A percentile compares a stretch with the other conserved stretches of the same genome.
These are phyloP conservation scores for Venturia oleaginea DNA, from an alignment of 2,329 filamentous ascomycete genomes.

Conservation along the genomic window DNA sequence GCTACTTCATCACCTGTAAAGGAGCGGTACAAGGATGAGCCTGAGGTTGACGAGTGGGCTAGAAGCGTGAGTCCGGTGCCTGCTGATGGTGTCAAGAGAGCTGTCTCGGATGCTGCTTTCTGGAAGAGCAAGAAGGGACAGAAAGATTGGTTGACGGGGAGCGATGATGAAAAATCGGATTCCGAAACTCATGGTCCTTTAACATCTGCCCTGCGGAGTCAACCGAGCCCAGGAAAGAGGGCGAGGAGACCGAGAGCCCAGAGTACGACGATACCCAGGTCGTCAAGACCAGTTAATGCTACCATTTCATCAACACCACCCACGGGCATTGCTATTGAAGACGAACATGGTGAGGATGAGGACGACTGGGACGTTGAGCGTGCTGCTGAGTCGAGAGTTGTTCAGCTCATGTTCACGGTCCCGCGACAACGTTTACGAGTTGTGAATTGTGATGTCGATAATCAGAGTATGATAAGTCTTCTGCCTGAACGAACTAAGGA, in stretches of 20 bases:
- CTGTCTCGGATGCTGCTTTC: conserved; percentile 40
- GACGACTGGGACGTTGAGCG: conserved; percentile 44
- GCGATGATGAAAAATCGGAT: conserved; percentile 5
- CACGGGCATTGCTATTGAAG: conserved; percentile 9
- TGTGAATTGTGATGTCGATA: conserved; percentile 60
- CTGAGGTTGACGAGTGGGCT: background rate
- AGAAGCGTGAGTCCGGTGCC: background rate
- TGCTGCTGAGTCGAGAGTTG: conserved; percentile 36
- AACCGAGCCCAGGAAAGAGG: conserved; percentile 11
- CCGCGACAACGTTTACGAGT: conserved; percentile 77
- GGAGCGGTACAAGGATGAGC: background rate
- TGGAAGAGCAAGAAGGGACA: conserved; percentile 43
- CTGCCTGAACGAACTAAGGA: background rate
- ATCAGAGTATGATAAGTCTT: conserved; percentile 15
- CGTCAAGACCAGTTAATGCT: conserved; percentile 16
- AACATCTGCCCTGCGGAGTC: background rate
- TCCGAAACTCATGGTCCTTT: background rate
- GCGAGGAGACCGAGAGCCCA: conserved; percentile 16
- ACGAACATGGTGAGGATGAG: conserved; percentile 21
- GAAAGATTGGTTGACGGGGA: conserved; percentile 41
- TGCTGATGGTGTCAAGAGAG: conserved; percentile 17
- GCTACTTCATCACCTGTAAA: background rate
- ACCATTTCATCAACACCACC: conserved; percentile 16
- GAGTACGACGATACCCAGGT: conserved; percentile 20
- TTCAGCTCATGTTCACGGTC: conserved; percentile 78